Conservation (phyloP, 495 filamentous ascomycete genomes). For the Hyaloscypha variabilis region DNA sequence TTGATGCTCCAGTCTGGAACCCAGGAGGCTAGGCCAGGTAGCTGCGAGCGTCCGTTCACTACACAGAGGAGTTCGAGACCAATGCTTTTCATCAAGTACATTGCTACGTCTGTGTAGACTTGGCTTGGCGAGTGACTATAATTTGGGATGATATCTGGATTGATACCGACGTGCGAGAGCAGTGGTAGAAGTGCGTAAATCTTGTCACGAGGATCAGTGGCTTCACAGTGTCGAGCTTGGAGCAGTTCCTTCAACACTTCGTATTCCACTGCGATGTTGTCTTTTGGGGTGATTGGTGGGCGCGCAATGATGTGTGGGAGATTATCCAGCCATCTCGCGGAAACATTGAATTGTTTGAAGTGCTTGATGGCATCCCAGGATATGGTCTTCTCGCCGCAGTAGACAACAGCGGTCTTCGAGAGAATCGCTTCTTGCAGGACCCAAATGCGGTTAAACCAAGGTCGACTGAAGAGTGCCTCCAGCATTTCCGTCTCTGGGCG, state of each 20-base stretch:
- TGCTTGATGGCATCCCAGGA: constrained; percentile 1
- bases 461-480: constrained; percentile 1
- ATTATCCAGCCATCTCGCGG: neutral
- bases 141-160: neutral
- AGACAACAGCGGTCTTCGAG: neutral
- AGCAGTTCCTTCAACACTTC: neutral
- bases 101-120: constrained; percentile 2
- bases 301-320: neutral
- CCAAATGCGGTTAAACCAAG: constrained; percentile 19
- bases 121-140: neutral
- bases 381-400: constrained; percentile 9
- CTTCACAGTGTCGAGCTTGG: neutral
- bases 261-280: neutral
- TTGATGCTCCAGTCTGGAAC: constrained; percentile 5
- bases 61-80: neutral
- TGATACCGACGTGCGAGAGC: neutral
- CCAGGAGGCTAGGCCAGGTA: neutral
- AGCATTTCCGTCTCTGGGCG: neutral
- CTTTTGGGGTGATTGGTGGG: neutral
- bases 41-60: neutral
- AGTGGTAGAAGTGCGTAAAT: constrained; percentile 2
- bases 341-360: neutral
- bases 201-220: constrained; percentile 5
- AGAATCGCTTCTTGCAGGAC: constrained; percentile 17
- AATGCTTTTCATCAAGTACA: neutral